These are phyloP conservation scores for Trichoderma sp. DNA, from an alignment of 2,329 filamentous ascomycete genomes.

Conservation along the genomic window DNA sequence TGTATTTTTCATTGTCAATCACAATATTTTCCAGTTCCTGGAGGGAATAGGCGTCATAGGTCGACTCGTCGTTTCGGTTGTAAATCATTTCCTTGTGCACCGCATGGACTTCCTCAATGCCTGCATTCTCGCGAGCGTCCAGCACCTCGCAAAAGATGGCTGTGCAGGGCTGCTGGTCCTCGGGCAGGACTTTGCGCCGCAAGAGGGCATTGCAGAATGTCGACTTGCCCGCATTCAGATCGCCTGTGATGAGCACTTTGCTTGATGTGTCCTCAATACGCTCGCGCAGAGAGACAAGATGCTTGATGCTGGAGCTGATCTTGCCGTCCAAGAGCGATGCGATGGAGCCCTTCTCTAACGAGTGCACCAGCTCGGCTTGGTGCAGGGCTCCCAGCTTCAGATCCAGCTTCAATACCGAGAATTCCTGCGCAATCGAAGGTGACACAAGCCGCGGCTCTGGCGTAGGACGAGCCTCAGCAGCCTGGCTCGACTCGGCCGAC, in stretches of 20 bases:
- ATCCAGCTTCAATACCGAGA: conserved; percentile 93
- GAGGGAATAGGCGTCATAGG: conserved; percentile 84
- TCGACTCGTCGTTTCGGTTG: conserved; percentile 87
- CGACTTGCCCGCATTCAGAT: conserved; percentile 96
- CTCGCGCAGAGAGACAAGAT: conserved; percentile 82
- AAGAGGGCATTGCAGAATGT: conserved; percentile 98
- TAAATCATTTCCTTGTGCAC: conserved; percentile 81
- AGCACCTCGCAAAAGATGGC: conserved; percentile 98
- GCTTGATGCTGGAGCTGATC: conserved; percentile 90
- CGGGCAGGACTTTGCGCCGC: conserved; percentile 86
- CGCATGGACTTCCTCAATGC: conserved; percentile 92
- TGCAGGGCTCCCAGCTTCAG: conserved; percentile 84
- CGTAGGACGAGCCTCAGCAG: conserved; percentile 61
- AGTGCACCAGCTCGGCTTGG: conserved; percentile 90
- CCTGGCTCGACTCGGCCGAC: conserved; percentile 71
- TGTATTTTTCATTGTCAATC: conserved; percentile 82
- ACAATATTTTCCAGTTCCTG: conserved; percentile 85
- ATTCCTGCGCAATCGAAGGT: conserved; percentile 91
- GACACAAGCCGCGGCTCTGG: conserved; percentile 83
- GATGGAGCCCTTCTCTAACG: conserved; percentile 87
- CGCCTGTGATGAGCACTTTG: conserved; percentile 94
- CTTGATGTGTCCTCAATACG: conserved; percentile 97
- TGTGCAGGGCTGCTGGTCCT: conserved; percentile 97
- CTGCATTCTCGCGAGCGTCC: conserved; percentile 86
- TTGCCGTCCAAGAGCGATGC: conserved; percentile 90